These are phyloP conservation scores for Lentinula novae-zelandiae DNA, from an alignment of 1,284 basidiomycete genomes.

Conservation along the genomic window DNA sequence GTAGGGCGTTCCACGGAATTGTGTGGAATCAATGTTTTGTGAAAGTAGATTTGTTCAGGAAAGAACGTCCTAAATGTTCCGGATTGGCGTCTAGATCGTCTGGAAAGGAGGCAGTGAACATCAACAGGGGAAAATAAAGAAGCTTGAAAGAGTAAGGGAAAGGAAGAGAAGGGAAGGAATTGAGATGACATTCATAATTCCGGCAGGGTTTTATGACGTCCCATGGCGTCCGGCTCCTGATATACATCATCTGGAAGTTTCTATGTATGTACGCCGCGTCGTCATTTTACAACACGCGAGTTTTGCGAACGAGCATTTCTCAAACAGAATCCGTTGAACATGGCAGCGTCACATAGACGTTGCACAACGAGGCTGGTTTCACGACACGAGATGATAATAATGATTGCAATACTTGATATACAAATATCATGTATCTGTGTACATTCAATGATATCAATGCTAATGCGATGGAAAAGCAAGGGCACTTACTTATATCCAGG, in stretches of 20 bases:
- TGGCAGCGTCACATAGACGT: not conserved
- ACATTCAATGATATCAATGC: not conserved
- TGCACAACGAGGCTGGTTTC: not conserved
- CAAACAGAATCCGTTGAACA: not conserved
- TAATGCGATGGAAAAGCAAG: too few relatives aligned
- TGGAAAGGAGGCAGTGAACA: not conserved
- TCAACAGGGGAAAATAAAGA: not conserved
- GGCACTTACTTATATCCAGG: too few relatives aligned
- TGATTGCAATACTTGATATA: not conserved
- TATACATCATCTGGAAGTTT: too few relatives aligned
- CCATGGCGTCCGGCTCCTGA: too few relatives aligned
- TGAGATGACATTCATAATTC: not conserved
- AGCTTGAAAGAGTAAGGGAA: not conserved
- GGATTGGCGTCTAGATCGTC: not conserved
- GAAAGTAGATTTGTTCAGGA: not conserved
- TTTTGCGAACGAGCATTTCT: too few relatives aligned
- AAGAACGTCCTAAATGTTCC: not conserved
- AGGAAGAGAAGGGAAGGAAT: not conserved
- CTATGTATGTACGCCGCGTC: too few relatives aligned
- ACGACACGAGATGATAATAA: not conserved
- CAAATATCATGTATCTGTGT: not conserved
- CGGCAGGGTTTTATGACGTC: too few relatives aligned
- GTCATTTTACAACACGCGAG: too few relatives aligned
- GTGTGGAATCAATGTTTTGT: not conserved
- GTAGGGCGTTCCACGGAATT: slow-evolving; percentile 6